A percentile compares a stretch with the other conserved stretches of the same genome.
Evolutionary conservation across 225 moss, liverwort and hornwort genomes (phyloP).

Genomic region (Pseudisothecium myosuroides): DNA sequence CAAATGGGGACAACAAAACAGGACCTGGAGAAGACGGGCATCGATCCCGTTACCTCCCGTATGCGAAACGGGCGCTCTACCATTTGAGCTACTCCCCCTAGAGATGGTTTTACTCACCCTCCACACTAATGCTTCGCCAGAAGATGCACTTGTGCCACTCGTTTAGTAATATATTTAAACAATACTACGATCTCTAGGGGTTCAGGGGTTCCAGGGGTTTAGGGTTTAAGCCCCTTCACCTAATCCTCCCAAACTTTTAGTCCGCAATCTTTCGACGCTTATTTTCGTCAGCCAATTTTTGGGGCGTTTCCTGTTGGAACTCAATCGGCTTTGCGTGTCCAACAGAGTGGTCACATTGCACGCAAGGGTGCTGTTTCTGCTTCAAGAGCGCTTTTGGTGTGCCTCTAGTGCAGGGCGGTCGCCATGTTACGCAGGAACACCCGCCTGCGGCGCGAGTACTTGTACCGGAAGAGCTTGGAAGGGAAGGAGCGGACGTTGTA

Average conservation of each 20-base stretch:
- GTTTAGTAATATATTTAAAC: rapidly evolving
- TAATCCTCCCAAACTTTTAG: not conserved
- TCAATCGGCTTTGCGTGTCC: not conserved
- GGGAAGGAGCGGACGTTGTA: conserved; percentile 79
- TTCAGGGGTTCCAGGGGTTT: too few relatives aligned
- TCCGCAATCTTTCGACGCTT: too few relatives aligned
- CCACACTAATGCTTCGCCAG: not conserved
- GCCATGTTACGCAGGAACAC: conserved; percentile 75
- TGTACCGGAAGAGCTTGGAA: conserved; percentile 88
- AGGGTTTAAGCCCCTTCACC: not conserved
- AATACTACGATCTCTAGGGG: not conserved
- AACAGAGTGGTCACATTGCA: not conserved
- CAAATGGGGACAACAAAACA: not conserved
- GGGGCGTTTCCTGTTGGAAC: not conserved
- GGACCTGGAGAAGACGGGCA: not conserved
- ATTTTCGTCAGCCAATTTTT: not conserved
- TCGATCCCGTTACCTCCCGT: conserved; percentile 23
- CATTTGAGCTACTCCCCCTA: conserved; percentile 14
- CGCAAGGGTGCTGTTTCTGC: not conserved
- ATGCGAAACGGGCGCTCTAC: conserved; percentile 26
- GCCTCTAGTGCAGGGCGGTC: not conserved
- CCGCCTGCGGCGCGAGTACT: conserved; percentile 78
- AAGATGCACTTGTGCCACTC: rapidly evolving
- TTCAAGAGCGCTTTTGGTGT: not conserved
- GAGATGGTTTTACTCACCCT: rapidly evolving